Evolutionary conservation across 73 alveolate species (phyloP).

Genomic region (Tetrahymena elliotti): DNA sequence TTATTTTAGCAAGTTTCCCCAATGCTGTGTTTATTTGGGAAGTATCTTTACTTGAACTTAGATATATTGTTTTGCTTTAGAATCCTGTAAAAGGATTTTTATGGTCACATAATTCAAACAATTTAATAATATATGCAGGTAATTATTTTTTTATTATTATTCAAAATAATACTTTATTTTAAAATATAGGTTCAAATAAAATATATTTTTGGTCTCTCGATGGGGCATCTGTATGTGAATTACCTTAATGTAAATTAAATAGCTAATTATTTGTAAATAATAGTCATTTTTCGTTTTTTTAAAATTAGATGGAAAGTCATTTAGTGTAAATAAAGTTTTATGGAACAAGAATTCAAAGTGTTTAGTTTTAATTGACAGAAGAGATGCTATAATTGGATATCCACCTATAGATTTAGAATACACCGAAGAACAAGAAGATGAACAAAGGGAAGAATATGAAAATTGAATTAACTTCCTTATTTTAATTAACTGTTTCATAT

Average conservation of each 20-base stretch:
- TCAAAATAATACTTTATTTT: background rate
- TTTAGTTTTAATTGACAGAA: constrained; percentile 62
- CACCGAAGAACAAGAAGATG: background rate
- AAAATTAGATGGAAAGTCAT: constrained; percentile 34
- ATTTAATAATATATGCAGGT: background rate
- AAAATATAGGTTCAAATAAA: constrained; percentile 62
- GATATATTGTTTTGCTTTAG: background rate
- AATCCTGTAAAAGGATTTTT: background rate
- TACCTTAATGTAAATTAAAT: constrained; percentile 18
- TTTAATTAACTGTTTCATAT: background rate
- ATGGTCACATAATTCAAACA: background rate
- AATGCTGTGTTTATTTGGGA: background rate
- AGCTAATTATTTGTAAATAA: background rate
- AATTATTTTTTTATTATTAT: background rate
- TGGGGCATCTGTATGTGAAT: constrained; percentile 82
- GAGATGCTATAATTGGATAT: constrained; percentile 68
- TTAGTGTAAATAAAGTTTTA: constrained; percentile 59
- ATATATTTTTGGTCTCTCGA: constrained; percentile 75
- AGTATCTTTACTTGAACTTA: background rate
- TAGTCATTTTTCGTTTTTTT: background rate
- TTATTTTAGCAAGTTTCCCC: background rate
- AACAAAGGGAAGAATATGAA: background rate
- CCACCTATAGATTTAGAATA: constrained; percentile 55
- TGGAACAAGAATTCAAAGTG: constrained; percentile 90
- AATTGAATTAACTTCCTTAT: background rate